Evolutionary conservation across 805 yeast genomes (phyloP), one percentile per base, ranked within the genome.

Genomic region (Candida succiphila): DNA sequence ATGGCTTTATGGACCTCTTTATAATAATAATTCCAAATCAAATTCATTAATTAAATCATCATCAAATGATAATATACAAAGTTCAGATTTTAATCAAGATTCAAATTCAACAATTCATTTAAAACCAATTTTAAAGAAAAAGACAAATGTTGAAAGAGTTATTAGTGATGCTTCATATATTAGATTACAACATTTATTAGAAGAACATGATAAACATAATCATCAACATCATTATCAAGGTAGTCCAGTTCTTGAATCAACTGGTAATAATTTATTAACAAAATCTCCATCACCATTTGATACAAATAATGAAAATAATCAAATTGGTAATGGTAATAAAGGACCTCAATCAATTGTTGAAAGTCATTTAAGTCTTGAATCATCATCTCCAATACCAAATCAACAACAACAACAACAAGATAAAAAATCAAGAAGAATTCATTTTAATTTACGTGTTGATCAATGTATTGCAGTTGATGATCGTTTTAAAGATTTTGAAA

Each of bases 1-100:
- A 2, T 92, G 98, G 98, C 69, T 92, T 12, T 92, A 89, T 59
- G 99, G 99, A 1, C 99, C 99, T 4, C 47, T 55, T 7, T 53
- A 51, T 21, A 48, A 42, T 7, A 48, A 47, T 14, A 39, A 37
- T 23, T 34, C 37, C 21, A 49, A 42, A 16, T 37, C 40, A 17
- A 44, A 44, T 25, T 8, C 10, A 7, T 8, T 8, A 8, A 21
- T 8, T 7, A 21, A 10, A 41, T 41, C 24, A 36, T 41, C 16
- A 6, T 10, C 24, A 30, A 22, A 17, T 21, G 23, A 21, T 21
- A 21, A 21, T 8, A 21, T 21, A 17, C 13, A 31, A 6, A 9
- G 14, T 24, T 7, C 3, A n/a, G 10, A 22, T 13, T 15, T 22
- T 26, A 10, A 24, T 21, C 17, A 26, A 29, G 14, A 32, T 27